A percentile compares a stretch with the other conserved stretches of the same genome.
Conservation (phyloP, 2,329 filamentous ascomycete genomes). For the Colletotrichum orchidophilum region DNA sequence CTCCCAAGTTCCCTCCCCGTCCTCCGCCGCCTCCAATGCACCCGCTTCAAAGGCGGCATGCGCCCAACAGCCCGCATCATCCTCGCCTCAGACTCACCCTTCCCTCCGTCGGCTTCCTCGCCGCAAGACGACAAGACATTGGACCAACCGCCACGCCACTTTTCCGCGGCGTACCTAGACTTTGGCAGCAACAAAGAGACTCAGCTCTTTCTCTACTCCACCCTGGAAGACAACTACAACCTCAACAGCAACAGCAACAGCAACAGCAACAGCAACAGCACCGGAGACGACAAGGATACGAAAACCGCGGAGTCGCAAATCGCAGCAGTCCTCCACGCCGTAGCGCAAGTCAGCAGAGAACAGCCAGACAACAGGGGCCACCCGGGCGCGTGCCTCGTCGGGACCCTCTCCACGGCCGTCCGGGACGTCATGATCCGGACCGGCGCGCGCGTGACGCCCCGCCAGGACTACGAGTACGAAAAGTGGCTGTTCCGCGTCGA, state of each 20-base stretch:
- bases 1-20: slow-evolving; percentile 69
- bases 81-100: slow-evolving; percentile 41
- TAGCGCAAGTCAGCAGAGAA: slow-evolving; percentile 39
- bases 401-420: slow-evolving; percentile 45
- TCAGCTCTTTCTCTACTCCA: slow-evolving; percentile 70
- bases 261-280: too few relatives aligned
- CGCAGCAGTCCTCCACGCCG: slow-evolving; percentile 41
- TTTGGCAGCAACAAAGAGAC: slow-evolving; percentile 69
- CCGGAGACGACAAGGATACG: slow-evolving; percentile 34
- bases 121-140: slow-evolving; percentile 17
- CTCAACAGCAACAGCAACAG: too few relatives aligned
- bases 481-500: slow-evolving; percentile 68
- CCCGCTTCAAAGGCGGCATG: slow-evolving; percentile 51
- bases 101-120: neutral
- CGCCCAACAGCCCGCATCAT: slow-evolving; percentile 55
- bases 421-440: slow-evolving; percentile 6
- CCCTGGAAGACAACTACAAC: slow-evolving; percentile 50
- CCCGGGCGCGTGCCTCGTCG: slow-evolving; percentile 46
- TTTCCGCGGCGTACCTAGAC: slow-evolving; percentile 70
- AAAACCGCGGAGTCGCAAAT: slow-evolving; percentile 46
- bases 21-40: slow-evolving; percentile 70
- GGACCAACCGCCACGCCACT: slow-evolving; percentile 38
- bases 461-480: slow-evolving; percentile 49
- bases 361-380: slow-evolving; percentile 36
- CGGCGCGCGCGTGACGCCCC: slow-evolving; percentile 37